Base-by-base conservation (phyloP, 441 rosid genomes). In the Populus hybrid region DNA sequence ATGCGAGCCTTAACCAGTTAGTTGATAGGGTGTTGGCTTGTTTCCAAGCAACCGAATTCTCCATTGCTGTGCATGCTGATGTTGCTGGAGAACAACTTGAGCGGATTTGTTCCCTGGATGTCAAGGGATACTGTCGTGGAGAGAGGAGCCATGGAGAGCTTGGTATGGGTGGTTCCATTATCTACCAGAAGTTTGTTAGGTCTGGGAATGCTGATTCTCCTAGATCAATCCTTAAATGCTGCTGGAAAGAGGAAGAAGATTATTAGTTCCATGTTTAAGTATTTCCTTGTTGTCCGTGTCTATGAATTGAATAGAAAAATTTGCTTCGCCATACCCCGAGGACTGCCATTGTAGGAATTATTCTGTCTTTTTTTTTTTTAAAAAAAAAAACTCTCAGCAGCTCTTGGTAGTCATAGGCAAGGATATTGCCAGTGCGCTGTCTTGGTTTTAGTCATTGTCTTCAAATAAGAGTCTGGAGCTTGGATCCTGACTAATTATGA, bases 21-120 rank as follows among this genome's bases (percentile, higher is more conserved):
- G 87, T 92, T 11, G 85, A 83, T 75, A 87, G 89, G 85, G 95
- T 87, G 18, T 71, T 92, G 78, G 87, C 82, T 74, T 94, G 97
- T 79, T 92, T 94, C 77, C 77, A 72, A 73, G 94, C 98, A 0
- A 79, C 78, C 64, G 87, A 90, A 3, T 89, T 94, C 75, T 94
- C 97, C 6, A 76, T 94, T 6, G 87, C 95, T 20, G 82, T 92
- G 71, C 93, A 88, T 36, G 86, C 87, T 35, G 84, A 85, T 70
- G 86, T 78, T 35, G 76, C 76, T 2, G 80, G 68, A 14, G 74
- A 42, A 56, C 78, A 50, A 2, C 76, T 87, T n/a, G 81, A 72
- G 50, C 67, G 26, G 77, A 82, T 63, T 10, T 86, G 82, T 74
- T 23, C 82, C 11, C 73, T 88, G 71, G 85, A 88, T 79, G 81